Evolutionary conservation across 2,329 filamentous ascomycete genomes (phyloP), one percentile per base, ranked within the genome.

Genomic region (Teratosphaeria epicoccoides): DNA sequence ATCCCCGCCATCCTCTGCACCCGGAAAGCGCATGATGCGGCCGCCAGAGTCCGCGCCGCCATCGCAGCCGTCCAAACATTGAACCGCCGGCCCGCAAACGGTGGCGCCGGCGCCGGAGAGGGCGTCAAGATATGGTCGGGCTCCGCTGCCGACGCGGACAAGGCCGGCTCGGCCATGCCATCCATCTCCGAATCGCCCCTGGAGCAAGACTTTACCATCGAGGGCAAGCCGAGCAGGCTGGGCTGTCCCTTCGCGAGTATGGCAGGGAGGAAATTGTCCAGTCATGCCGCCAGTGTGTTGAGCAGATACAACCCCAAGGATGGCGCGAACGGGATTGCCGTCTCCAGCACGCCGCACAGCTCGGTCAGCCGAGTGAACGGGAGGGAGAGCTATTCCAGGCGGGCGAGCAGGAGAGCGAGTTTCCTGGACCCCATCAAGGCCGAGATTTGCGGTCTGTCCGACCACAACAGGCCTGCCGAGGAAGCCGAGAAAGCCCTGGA

Each of bases 201-300:
- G 64, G 90, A 95, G 71, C 85, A 86, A 71, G 90, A 96, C 70
- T 96, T 95, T 63, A 96, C 90, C 17, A 85, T 90, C 28, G 76
- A 84, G 65, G 90, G 90, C 55, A 88, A 82, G 63, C 87, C 85
- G 61, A 87, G 89, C 60, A 80, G 79, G 57, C 73, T 96, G 49
- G 80, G 81, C 59, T 96, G 90, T 70, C 90, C 90, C 0, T 95
- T 95, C 68, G 83, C 80, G 26, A 73, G 72, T 54, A 69, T 75
- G 61, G 67, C 64, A 29, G 66, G 53, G 70, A 75, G 62, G 61
- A 66, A 63, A 52, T 61, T 70, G 61, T 65, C 60, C 55, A 62
- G 56, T 37, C 64, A 69, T 63, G 66, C 67, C 51, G 66, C 66
- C 43, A 71, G 71, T 37, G 65, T 70, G 47, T 62, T 70, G 51